Conservation (phyloP, 495 filamentous ascomycete species). For the Lophiotrema nucula region DNA sequence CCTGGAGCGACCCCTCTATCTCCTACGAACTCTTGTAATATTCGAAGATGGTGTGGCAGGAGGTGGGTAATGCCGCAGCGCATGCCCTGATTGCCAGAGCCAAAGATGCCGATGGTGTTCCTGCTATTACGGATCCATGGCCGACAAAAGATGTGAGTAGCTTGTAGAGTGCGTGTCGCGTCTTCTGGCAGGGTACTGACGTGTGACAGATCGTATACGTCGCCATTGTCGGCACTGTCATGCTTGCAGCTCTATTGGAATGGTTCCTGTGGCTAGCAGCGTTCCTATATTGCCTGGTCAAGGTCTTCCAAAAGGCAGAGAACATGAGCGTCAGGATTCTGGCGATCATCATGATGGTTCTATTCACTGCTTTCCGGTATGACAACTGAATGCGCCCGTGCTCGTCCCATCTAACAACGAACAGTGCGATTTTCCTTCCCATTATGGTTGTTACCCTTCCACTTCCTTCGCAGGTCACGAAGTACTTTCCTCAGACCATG, state of each 20-base stretch:
- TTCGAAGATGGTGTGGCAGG: slow-evolving; percentile 14
- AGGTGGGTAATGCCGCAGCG: no score
- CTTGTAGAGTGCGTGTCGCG: neutral
- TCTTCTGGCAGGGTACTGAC: neutral
- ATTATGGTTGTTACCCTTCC: slow-evolving; percentile 95
- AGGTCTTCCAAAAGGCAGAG: slow-evolving; percentile 89
- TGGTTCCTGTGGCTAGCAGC: slow-evolving; percentile 94
- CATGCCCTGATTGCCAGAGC: slow-evolving; percentile 16
- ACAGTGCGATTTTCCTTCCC: slow-evolving; percentile 80
- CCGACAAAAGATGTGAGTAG: slow-evolving; percentile 51
- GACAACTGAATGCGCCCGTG: neutral
- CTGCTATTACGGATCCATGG: slow-evolving; percentile 34
- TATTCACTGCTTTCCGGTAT: slow-evolving; percentile 76
- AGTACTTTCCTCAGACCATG: slow-evolving; percentile 66
- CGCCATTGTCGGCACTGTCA: slow-evolving; percentile 74
- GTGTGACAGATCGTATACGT: slow-evolving; percentile 72
- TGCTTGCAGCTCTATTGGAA: slow-evolving; percentile 83
- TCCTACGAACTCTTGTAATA: neutral
- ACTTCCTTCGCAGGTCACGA: slow-evolving; percentile 66
- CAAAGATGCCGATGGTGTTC: slow-evolving; percentile 14
- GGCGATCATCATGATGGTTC: slow-evolving; percentile 68
- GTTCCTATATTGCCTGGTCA: slow-evolving; percentile 86
- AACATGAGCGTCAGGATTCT: slow-evolving; percentile 76
- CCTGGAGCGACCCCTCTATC: neutral
- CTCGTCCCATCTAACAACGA: neutral